Conservation (phyloP, 2,329 filamentous ascomycete genomes). For the Fusarium keratoplasticum region DNA sequence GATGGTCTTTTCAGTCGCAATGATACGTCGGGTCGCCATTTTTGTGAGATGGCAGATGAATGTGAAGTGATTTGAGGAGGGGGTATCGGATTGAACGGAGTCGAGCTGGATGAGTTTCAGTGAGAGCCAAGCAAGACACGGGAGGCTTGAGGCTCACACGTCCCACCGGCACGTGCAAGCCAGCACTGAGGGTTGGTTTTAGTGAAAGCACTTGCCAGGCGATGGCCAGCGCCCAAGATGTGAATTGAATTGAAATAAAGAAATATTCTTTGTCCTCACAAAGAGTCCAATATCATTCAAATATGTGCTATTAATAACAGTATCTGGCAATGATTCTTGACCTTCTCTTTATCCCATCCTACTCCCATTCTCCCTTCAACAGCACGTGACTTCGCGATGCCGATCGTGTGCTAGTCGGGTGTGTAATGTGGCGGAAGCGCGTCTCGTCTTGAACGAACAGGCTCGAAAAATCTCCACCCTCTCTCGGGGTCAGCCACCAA, state of each 20-base stretch:
- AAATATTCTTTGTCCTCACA: conserved; percentile 16
- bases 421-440: conserved; percentile 25
- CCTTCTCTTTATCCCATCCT: not conserved
- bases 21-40: conserved; percentile 79
- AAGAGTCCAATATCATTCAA: not conserved
- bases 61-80: conserved; percentile 9
- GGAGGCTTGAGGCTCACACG: conserved; percentile 23
- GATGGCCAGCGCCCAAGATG: conserved; percentile 6
- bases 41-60: conserved; percentile 35
- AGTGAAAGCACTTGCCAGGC: conserved; percentile 22
- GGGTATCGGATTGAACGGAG: conserved; percentile 5
- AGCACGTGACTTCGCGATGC: conserved; percentile 45
- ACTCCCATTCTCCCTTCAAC: not conserved
- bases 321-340: not conserved
- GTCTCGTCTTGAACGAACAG: conserved; percentile 31
- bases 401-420: conserved; percentile 21
- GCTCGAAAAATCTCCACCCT: conserved; percentile 31
- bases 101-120: conserved; percentile 15
- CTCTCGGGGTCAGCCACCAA: not conserved
- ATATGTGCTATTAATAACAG: not conserved
- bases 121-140: conserved; percentile 8
- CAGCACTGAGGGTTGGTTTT: not conserved
- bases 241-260: not conserved
- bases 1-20: conserved; percentile 73
- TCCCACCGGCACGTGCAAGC: conserved; percentile 42